These are phyloP conservation scores for Chernovozyma sophiae-reginae DNA, from an alignment of 1,139 yeast genomes.

Conservation along the genomic window DNA sequence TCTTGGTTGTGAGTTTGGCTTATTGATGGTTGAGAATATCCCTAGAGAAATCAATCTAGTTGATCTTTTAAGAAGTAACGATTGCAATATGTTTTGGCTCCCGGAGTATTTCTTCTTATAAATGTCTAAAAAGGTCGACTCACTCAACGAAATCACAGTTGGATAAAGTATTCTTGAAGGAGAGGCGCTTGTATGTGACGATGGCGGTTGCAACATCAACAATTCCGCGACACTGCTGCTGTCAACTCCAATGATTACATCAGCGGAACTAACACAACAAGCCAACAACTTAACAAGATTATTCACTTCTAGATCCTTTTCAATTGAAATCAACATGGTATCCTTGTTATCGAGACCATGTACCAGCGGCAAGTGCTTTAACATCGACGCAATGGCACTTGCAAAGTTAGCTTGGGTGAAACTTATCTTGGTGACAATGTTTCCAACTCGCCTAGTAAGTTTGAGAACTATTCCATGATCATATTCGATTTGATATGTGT, in stretches of 20 bases:
- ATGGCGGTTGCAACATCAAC: neutral
- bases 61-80: slow-evolving; percentile 13
- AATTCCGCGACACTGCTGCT: neutral
- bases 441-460: slow-evolving; percentile 17
- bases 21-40: slow-evolving; percentile 17
- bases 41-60: slow-evolving; percentile 25
- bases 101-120: neutral
- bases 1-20: slow-evolving; percentile 14
- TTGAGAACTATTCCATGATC: slow-evolving; percentile 39
- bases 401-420: slow-evolving; percentile 62
- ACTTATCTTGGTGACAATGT: slow-evolving; percentile 21
- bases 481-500: slow-evolving; percentile 28
- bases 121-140: slow-evolving; percentile 12
- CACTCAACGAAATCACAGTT: slow-evolving; percentile 1
- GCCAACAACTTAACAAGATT: slow-evolving; percentile 28
- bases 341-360: slow-evolving; percentile 41
- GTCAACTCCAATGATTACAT: neutral
- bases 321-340: slow-evolving; percentile 24
- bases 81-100: slow-evolving; percentile 5
- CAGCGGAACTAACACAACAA: slow-evolving; percentile 18
- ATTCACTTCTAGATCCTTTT: slow-evolving; percentile 18
- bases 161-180: neutral
- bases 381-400: slow-evolving; percentile 57
- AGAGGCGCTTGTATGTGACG: too few relatives aligned
- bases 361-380: slow-evolving; percentile 53